Evolutionary conservation across 371 early-diverging fungal species (phyloP), one percentile per base, ranked within the genome.

Genomic region (Mortierella sp.): DNA sequence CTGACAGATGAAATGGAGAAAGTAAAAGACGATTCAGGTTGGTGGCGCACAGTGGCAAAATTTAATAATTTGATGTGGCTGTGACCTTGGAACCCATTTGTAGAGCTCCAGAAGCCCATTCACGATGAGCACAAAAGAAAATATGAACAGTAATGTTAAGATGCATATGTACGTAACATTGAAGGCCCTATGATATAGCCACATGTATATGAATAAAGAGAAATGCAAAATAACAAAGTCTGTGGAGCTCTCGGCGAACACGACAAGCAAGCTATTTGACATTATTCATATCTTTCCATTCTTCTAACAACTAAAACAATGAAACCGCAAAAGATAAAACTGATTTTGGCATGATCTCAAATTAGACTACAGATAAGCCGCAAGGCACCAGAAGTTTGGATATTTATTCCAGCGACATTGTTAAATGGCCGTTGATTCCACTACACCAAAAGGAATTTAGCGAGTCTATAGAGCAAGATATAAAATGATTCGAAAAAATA

Each of bases 391-490:
- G 58, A 70, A 65, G 59, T 65, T 65, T 58, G 62, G 71, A 67
- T 71, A 63, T 70, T 76, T 70, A 76, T 70, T 70, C 71, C 76
- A 76, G 71, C 67, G 67, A 61, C 38, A 50, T 43, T 69, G 65
- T 40, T n/a, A 58, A 24, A 60, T 45, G 40, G 53, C 59, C 45
- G 40, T 28, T 24, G 19, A 55, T 59, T 50, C 66, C 36, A 55
- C 62, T 63, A 55, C 59, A n/a, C 55, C 21, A 48, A 65, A 65
- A 65, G 53, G 15, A 21, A 69, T 65, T 75, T 75, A 75, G 70
- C 75, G 75, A 65, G 75, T 75, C 75, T 75, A 75, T 15, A 9
- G 28, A 45, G 11, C 3, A 45, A 45, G 32, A 10, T 1, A 47
- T 6, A 58, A 58, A 36, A 22, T 6, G 15, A 9, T 55, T 36